These are phyloP conservation scores for Triadica sebifera DNA, from an alignment of 345 rosid genomes.

Conservation along the genomic window DNA sequence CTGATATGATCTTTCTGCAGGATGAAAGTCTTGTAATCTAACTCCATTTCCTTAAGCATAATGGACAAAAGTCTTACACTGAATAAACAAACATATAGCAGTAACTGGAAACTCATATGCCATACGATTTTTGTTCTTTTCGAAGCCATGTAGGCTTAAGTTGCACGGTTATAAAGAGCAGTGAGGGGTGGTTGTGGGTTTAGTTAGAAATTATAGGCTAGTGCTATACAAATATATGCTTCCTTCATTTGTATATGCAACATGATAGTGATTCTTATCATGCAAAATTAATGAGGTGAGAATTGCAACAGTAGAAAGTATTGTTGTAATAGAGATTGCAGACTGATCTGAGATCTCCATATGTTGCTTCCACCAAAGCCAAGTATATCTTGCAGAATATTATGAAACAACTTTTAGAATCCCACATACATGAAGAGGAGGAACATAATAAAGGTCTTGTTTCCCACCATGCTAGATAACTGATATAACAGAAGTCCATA, in stretches of 20 bases:
- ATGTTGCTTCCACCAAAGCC: not conserved
- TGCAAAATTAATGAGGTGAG: not conserved
- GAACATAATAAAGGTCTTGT: not conserved
- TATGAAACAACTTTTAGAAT: not conserved
- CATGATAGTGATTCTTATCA: not conserved
- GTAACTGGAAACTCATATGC: not conserved
- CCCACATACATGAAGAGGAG: not conserved
- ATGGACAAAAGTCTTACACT: not conserved
- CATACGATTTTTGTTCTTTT: not conserved
- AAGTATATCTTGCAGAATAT: not conserved
- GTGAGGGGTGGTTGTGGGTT: not conserved
- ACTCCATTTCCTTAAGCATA: not conserved
- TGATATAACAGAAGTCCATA: conserved; percentile 27
- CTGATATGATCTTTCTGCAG: not conserved
- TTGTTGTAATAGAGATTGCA: not conserved
- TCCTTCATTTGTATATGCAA: not conserved
- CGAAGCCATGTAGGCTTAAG: not conserved
- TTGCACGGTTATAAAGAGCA: too few species aligned
- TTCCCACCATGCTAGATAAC: not conserved
- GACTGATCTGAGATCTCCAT: not conserved
- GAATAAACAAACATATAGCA: not conserved
- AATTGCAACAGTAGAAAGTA: not conserved
- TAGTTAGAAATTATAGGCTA: not conserved
- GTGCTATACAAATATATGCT: not conserved
- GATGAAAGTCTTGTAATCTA: not conserved